Percentiles rank a stretch among this genome's conserved stretches.
Evolutionary conservation across 495 filamentous ascomycete species (phyloP).

Genomic region (Neurospora sp.): DNA sequence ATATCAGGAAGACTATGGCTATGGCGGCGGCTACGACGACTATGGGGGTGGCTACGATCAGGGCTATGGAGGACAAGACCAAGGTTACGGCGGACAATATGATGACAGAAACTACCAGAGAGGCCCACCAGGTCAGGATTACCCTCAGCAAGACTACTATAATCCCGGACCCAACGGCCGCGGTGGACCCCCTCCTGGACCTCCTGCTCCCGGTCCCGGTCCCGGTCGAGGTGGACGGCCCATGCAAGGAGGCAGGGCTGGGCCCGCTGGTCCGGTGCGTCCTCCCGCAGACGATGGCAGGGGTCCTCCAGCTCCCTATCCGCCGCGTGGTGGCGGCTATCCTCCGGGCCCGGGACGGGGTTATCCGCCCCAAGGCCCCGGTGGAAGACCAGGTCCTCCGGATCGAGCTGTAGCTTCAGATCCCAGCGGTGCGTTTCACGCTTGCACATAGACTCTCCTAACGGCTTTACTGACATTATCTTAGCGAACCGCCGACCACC

Average conservation of each 20-base stretch:
- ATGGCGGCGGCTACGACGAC: constrained; percentile 42
- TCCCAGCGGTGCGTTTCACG: constrained; percentile 22
- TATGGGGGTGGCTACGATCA: constrained; percentile 33
- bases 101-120: constrained; percentile 41
- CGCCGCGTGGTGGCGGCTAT: constrained; percentile 22
- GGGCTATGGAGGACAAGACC: constrained; percentile 28
- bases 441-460: too few relatives aligned
- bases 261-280: constrained; percentile 31
- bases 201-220: not conserved
- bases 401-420: constrained; percentile 24
- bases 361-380: constrained; percentile 30
- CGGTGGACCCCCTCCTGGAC: constrained; percentile 7
- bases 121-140: constrained; percentile 37
- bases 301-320: constrained; percentile 26
- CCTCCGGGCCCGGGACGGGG: constrained; percentile 26
- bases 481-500: constrained; percentile 24
- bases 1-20: constrained; percentile 42
- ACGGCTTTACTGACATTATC: constrained; percentile 1
- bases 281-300: constrained; percentile 16
- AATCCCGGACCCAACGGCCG: constrained; percentile 31
- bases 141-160: constrained; percentile 46
- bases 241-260: constrained; percentile 32
- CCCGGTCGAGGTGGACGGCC: constrained; percentile 29
- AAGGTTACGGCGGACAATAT: constrained; percentile 18
- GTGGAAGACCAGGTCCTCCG: constrained; percentile 27